Conservation (phyloP, 2,329 filamentous ascomycete genomes). For the Colletotrichum gloeosporioides region DNA sequence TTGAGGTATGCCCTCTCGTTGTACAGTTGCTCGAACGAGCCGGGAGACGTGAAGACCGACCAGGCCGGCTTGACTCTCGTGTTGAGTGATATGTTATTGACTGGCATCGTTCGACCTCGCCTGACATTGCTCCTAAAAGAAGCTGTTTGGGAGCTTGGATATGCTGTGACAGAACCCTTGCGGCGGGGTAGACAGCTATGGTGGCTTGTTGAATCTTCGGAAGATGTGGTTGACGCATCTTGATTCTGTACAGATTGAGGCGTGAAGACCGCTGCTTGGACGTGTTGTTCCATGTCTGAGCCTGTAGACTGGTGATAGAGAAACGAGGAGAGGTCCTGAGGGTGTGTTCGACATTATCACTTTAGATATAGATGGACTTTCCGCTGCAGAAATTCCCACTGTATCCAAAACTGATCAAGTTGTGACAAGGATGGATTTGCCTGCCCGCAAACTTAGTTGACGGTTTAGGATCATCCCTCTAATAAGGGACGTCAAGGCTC, state of each 20-base stretch:
- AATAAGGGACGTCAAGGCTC: not conserved
- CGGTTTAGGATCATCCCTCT: not conserved
- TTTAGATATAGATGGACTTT: not conserved
- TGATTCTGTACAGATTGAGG: not conserved
- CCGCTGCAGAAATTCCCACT: not conserved
- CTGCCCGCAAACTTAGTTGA: not conserved
- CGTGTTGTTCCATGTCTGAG: not conserved
- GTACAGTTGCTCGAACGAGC: conserved; percentile 47
- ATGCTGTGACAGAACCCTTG: not conserved
- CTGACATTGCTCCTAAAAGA: not conserved
- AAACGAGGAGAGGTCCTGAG: not conserved
- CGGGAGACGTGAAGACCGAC: conserved; percentile 37
- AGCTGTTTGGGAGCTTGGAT: not conserved
- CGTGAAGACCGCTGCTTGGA: not conserved
- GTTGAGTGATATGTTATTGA: not conserved
- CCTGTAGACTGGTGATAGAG: not conserved
- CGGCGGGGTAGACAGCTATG: not conserved
- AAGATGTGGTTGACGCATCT: not conserved
- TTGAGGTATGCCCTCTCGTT: conserved; percentile 53
- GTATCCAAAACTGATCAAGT: not conserved
- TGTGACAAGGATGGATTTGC: not conserved
- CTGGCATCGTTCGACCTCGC: not conserved
- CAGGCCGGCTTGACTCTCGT: conserved; percentile 10
- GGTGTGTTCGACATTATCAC: not conserved
- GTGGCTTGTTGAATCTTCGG: not conserved